Evolutionary conservation across 1,284 basidiomycete genomes (phyloP).

Genomic region (Pisolithus thermaeus): DNA sequence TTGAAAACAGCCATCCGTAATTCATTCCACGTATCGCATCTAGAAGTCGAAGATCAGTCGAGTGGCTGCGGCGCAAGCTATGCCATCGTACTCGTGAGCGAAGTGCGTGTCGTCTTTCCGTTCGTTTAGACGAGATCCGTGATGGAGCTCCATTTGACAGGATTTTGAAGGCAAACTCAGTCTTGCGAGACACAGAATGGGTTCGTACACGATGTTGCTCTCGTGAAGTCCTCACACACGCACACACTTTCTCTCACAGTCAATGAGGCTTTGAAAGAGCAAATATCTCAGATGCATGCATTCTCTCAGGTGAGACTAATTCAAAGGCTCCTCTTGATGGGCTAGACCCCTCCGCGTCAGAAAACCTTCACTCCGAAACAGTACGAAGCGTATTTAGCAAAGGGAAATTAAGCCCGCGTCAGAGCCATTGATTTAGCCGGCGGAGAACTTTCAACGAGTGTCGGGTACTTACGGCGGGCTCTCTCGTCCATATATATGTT

Average conservation of each 20-base stretch:
- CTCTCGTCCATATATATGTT: no score
- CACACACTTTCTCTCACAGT: slow-evolving; percentile 36
- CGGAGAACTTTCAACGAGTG: no score
- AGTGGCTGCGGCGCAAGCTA: slow-evolving; percentile 77
- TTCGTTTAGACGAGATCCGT: not conserved
- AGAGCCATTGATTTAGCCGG: not conserved
- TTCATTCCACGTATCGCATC: slow-evolving; percentile 54
- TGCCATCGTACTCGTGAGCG: slow-evolving; percentile 66
- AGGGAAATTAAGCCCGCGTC: slow-evolving; percentile 26
- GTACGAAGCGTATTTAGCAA: slow-evolving; percentile 48
- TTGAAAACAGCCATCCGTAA: slow-evolving; percentile 57
- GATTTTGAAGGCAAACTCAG: slow-evolving; percentile 72
- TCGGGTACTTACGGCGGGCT: no score
- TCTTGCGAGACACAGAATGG: slow-evolving; percentile 61
- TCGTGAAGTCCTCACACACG: not conserved
- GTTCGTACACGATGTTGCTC: slow-evolving; percentile 33
- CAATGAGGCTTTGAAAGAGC: slow-evolving; percentile 64
- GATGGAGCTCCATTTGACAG: slow-evolving; percentile 27
- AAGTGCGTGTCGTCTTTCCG: slow-evolving; percentile 36
- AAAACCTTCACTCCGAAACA: slow-evolving; percentile 73
- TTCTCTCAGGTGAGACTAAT: slow-evolving; percentile 65
- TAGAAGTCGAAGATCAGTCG: slow-evolving; percentile 70
- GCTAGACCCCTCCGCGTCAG: slow-evolving; percentile 30
- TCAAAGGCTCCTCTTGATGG: not conserved
- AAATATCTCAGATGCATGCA: slow-evolving; percentile 76